Evolutionary conservation across 2,329 filamentous ascomycete genomes (phyloP), one percentile per base, ranked within the genome.

Genomic region (Macrophomina tecta): DNA sequence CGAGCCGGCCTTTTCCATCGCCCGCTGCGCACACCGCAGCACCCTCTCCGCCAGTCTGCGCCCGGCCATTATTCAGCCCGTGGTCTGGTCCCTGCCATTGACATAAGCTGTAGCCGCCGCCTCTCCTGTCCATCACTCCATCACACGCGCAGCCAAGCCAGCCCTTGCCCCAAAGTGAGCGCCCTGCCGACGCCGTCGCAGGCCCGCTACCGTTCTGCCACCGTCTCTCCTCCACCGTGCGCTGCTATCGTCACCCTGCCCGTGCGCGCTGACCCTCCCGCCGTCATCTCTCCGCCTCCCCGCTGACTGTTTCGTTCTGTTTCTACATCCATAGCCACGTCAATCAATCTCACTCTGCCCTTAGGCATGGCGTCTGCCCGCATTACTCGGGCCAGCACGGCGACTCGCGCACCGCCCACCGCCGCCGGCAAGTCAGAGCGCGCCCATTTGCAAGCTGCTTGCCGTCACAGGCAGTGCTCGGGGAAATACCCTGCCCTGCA

Each of bases 401-500:
- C 30, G 63, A 40, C 30, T 49, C 63, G 49, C 28, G 49, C n/a
- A 23, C 36, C 58, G 16, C 36, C 23, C 16, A 30, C 23, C 42
- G 62, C 40, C 48, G 46, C 62, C 34, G 11, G 34, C 63, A 58
- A 65, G 63, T 65, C 63, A 65, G 63, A 40, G 63, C 28, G 42
- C 53, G 32, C 49, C 40, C 28, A 58, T 65, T 65, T 58, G 23
- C 51, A 65, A 65, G 53, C 51, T 65, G 52, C 46, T 49, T 16
- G 53, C 63, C 16, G 63, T 65, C 63, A 65, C 28, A 40, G 36
- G 51, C 42, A 5, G 63, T 42, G 53, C 53, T 65, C 52, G 52
- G 63, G 63, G 51, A 58, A 49, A 65, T 58, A 40, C 63, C 64
- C 55, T 58, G 30, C 63, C 64, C 55, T 66, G 64, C 64, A 66